Evolutionary conservation across 306 rosid species (phyloP), one percentile per base, ranked within the genome.

Genomic region (Cotoneaster glaucophyllus): DNA sequence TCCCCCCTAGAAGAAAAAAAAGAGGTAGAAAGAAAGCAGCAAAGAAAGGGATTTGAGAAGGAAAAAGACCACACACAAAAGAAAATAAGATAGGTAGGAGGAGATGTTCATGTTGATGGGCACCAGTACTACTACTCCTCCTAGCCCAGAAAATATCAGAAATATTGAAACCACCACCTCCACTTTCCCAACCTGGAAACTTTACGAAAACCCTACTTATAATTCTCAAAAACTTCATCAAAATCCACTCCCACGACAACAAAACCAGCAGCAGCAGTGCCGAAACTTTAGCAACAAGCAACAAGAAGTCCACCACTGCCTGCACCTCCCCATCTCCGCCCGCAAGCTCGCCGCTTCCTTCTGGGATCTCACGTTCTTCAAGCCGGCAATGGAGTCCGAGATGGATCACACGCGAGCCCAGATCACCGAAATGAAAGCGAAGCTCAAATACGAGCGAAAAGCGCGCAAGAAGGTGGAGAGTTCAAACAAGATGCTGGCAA

Each of bases 141-240:
- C 24, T 39, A 75, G 73, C 81, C 83, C 85, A 41, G 79, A 72
- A 67, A 74, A 59, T 58, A 77, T 64, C 74, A 57, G 77, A 75
- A 59, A 75, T 22, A 57, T 57, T 32, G 81, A 81, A 50, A 79
- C 79, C 73, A 67, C 77, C 66, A 50, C 76, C 80, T 52, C 88
- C 64, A 64, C 82, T 83, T 52, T 70, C 79, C 87, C 85, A 77
- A 85, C 74, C 79, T 87, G 91, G 91, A 87, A 85, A 78, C 85
- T 87, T 70, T 87, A 87, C 18, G 91, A 87, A 73, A 85, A 87
- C 68, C 91, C 91, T 21, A 82, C 83, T 75, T 87, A 87, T 83
- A 78, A 82, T 73, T 74, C 82, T 52, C 85, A 79, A 10, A 56
- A 18, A 64, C 64, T 14, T 11, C 72, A 64, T 37, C 74, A 71